Percentiles rank a stretch among this genome's conserved stretches.
Evolutionary conservation across 2,329 filamentous ascomycete genomes (phyloP).

Genomic region (Scolecobasidium constrictum): DNA sequence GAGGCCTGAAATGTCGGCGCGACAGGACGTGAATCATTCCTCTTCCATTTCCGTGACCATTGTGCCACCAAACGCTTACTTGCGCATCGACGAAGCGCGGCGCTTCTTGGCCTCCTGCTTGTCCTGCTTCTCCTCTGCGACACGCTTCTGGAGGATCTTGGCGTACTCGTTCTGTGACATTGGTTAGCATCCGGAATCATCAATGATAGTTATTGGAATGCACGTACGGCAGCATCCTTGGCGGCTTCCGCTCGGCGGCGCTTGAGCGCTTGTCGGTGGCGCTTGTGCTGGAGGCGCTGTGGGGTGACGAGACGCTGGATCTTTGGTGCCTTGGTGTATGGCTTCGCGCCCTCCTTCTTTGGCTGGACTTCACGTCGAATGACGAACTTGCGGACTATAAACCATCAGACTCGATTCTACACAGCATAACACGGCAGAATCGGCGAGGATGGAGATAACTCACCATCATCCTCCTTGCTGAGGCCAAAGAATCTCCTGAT

Average conservation of each 20-base stretch:
- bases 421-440: constrained; percentile 26
- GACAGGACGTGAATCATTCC: too few species aligned
- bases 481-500: constrained; percentile 99
- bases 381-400: constrained; percentile 94
- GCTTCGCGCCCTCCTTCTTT: constrained; percentile 93
- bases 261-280: constrained; percentile 96
- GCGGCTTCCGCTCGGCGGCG: constrained; percentile 91
- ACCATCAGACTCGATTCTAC: constrained; percentile 38
- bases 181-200: constrained; percentile 24
- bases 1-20: too few species aligned
- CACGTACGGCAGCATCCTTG: constrained; percentile 96
- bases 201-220: background rate
- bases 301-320: constrained; percentile 99
- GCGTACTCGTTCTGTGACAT: constrained; percentile 79
- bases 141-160: constrained; percentile 91
- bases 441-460: constrained; percentile 66
- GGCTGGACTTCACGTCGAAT: constrained; percentile 96
- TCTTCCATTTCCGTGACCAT: too few species aligned
- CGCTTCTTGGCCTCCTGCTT: constrained; percentile 94
- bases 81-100: constrained; percentile 83
- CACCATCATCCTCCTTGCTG: constrained; percentile 99
- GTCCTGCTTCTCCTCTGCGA: constrained; percentile 87
- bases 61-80: too few species aligned
- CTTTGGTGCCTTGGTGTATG: constrained; percentile 99
- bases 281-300: constrained; percentile 99